Evolutionary conservation across 192 early-diverging fungal genomes (phyloP), one percentile per base, ranked within the genome.

Genomic region (Rhizoclosmatium sp.): DNA sequence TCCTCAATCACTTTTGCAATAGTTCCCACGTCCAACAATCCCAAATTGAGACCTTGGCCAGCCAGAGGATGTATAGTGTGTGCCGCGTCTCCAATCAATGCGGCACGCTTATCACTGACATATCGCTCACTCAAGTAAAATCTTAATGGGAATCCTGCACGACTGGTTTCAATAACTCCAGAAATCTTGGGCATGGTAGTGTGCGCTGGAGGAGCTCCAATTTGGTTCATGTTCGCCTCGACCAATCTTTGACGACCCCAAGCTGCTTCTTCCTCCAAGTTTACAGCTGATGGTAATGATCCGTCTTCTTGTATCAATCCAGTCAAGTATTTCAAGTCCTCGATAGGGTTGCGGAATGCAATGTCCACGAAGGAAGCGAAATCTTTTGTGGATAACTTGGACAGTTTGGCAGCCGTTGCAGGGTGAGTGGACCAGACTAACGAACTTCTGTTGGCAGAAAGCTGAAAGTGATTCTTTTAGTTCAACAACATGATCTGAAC

Each of bases 41-140:
- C 98, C 82, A 97, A 90, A 83, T 99, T 99, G 41, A 99, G 85
- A 10, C 98, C 98, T 85, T 97, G 98, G 3, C 98, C 98, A 7
- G 96, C 98, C 70, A 98, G 88, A 46, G 98, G 98, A 79, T 99
- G 97, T 59, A 98, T 92, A 1, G 94, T 90, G 82, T 99, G 98
- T 23, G 97, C 98, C 23, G 98, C 96, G 82, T 99, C 98, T 90
- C 96, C 98, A 68, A 99, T 89, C 77, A 99, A 88, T 23, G 92
- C 97, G 12, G 96, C 84, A 4, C 98, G 88, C 14, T 9, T 16
- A 10, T 94, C 87, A 4, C 86, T 87, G 14, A 94, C 83, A 81
- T 98, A 93, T 76, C 86, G 83, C 75, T 91, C 92, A 3, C 95
- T 89, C 76, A 96, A 92, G 48, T 94, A 88, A 88, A 99, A 81